These are phyloP conservation scores for Venturia nashicola DNA, from an alignment of 2,329 filamentous ascomycete species.

Conservation along the genomic window DNA sequence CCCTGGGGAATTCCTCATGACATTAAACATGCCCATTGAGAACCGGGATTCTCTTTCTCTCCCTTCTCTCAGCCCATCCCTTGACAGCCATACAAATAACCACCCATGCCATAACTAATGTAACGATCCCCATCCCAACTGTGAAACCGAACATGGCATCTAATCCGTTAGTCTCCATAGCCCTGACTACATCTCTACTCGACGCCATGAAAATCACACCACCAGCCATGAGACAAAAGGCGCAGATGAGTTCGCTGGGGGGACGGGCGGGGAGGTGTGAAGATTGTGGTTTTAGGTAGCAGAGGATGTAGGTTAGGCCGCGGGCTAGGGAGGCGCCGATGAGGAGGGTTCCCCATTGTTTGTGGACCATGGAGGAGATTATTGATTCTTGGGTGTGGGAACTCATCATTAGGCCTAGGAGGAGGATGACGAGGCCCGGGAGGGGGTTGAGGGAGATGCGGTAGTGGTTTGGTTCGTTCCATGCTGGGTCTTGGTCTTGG, in stretches of 20 bases:
- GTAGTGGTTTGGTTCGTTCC: conserved; percentile 54
- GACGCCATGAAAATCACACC: conserved; percentile 87
- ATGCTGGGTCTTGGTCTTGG: conserved; percentile 15
- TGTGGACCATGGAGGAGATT: conserved; percentile 84
- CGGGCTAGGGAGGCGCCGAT: conserved; percentile 70
- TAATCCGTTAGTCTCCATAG: conserved; percentile 55
- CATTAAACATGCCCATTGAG: neutral
- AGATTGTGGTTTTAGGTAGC: conserved; percentile 69
- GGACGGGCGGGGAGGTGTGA: conserved; percentile 74
- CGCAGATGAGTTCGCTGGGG: conserved; percentile 75
- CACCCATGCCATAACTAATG: conserved; percentile 65
- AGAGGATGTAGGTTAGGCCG: conserved; percentile 63
- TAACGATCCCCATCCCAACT: conserved; percentile 61
- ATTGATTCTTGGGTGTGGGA: conserved; percentile 76
- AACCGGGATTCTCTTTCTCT: neutral
- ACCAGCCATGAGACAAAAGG: conserved; percentile 79
- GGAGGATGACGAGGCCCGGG: conserved; percentile 72
- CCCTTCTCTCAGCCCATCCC: conserved; percentile 49
- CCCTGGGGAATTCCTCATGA: too few species aligned
- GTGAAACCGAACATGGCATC: conserved; percentile 79
- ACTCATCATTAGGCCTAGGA: conserved; percentile 90
- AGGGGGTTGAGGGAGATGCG: conserved; percentile 74
- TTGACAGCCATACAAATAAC: conserved; percentile 63
- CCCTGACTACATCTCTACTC: conserved; percentile 32
- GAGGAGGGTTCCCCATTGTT: conserved; percentile 83